phyloP scores from a whole-genome alignment of 2,329 filamentous ascomycete species.

The Cladosporium austrohemisphaericum region DNA sequence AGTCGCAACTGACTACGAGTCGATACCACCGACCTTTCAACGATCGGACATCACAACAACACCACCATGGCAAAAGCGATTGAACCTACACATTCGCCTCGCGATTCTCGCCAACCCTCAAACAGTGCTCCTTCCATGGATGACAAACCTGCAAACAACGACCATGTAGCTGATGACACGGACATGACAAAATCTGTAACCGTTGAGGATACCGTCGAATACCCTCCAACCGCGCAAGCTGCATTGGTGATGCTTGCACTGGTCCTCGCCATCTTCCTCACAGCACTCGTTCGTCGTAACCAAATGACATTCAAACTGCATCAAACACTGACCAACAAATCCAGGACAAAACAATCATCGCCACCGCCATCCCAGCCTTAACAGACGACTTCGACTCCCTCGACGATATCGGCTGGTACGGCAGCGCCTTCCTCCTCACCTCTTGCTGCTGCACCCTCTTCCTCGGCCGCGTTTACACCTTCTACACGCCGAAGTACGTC shows the following conservation, averaged over 20 bases:
- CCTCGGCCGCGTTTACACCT: constrained; percentile 47
- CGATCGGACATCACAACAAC: too few species aligned
- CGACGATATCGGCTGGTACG: constrained; percentile 40
- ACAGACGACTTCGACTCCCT: constrained; percentile 41
- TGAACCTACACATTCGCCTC: too few species aligned
- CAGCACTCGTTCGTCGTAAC: constrained; percentile 20
- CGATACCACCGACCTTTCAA: too few species aligned
- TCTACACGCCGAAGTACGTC: constrained; percentile 37
- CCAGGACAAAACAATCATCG: constrained; percentile 32
- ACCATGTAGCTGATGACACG: not conserved
- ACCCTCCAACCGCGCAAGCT: constrained; percentile 19
- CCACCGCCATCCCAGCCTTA: constrained; percentile 38
- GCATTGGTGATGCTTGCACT: constrained; percentile 26
- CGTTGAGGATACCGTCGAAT: constrained; percentile 12
- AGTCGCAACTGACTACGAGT: too few species aligned
- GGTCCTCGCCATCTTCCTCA: constrained; percentile 27
- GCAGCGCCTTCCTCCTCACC: constrained; percentile 43
- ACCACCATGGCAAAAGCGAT: too few species aligned
- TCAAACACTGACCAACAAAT: not conserved
- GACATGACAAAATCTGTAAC: not conserved
- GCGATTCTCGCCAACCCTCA: too few species aligned
- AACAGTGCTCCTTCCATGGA: too few species aligned
- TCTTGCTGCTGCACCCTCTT: constrained; percentile 43
- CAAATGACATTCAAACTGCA: not conserved
- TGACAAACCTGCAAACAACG: not conserved